Percentiles rank a stretch among this genome's conserved stretches.
Conservation (phyloP, 495 filamentous ascomycete genomes). For the Cairneyella variabilis region DNA sequence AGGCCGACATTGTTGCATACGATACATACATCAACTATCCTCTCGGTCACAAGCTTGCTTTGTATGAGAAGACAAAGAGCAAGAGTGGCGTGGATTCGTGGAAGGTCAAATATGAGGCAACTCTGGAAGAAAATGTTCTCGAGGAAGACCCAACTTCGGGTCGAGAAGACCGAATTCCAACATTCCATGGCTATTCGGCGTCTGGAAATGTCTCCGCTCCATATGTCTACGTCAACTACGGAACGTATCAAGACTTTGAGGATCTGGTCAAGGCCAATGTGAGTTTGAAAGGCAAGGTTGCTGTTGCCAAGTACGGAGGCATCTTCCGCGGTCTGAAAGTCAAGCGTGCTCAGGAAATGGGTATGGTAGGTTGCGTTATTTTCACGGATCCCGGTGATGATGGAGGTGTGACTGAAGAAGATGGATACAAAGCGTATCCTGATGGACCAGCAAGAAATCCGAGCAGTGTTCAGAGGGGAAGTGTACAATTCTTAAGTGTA, state of each 20-base stretch:
- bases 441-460: slow-evolving; percentile 84
- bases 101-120: slow-evolving; percentile 73
- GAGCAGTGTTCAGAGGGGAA: slow-evolving; percentile 89
- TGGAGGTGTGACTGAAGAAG: slow-evolving; percentile 71
- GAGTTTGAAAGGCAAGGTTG: slow-evolving; percentile 77
- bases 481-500: slow-evolving; percentile 73
- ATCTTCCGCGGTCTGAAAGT: slow-evolving; percentile 91
- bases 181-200: slow-evolving; percentile 94
- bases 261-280: slow-evolving; percentile 76
- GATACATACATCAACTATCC: slow-evolving; percentile 94
- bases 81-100: slow-evolving; percentile 32
- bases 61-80: slow-evolving; percentile 53
- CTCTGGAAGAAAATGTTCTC: slow-evolving; percentile 80
- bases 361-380: slow-evolving; percentile 81
- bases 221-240: slow-evolving; percentile 83
- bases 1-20: slow-evolving; percentile 68
- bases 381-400: slow-evolving; percentile 92
- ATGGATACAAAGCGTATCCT: slow-evolving; percentile 79
- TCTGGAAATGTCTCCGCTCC: slow-evolving; percentile 83
- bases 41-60: slow-evolving; percentile 67
- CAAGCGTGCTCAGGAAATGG: slow-evolving; percentile 86
- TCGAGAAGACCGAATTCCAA: slow-evolving; percentile 72
- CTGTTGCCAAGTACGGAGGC: slow-evolving; percentile 78
- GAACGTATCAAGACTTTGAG: slow-evolving; percentile 79
- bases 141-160: slow-evolving; percentile 76